Evolutionary conservation across 1,139 yeast genomes (phyloP), one percentile per base, ranked within the genome.

Genomic region (Debaryomyces coudertii): DNA sequence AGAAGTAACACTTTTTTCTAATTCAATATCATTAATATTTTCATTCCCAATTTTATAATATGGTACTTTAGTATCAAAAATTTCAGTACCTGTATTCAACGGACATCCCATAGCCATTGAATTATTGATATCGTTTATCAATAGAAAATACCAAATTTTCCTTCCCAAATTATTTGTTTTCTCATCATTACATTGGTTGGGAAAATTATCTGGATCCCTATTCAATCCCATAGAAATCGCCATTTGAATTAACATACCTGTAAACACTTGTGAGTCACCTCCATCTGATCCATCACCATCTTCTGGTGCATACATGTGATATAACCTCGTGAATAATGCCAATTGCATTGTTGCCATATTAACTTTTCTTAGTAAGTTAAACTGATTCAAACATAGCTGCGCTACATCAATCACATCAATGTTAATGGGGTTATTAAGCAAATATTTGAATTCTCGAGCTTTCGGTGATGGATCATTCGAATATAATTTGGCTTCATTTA

Each of bases 321-420:
- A 78, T 14, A 66, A 50, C 47, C 80, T 60, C 34, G 66, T 51
- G 36, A 71, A 53, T 11, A 76, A 51, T 0, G 76, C 66, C 44
- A 81, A 74, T 54, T 82, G 86, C 44, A 82, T 65, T 5, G 81
- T 72, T 0, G 73, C 66, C 43, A 82, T 53, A 29, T 79, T 76
- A 15, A 77, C 69, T 20, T 57, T 57, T 40, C 70, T 58, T 55
- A 68, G 55, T 15, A 72, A 51, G 43, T 72, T 66, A 51, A 74
- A 74, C 47, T 69, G 72, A 40, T 64, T 62, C 23, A 73, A 58
- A 47, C 79, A 74, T 35, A 57, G 47, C 43, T 66, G 69, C 0
- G 78, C 66, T n/a, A 69, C 58, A 40, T 62, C 66, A n/a, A 68
- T 62, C 8, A 58, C 60, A 34, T 72, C 70, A 20, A 65, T 53